Evolutionary conservation across 345 rosid genomes (phyloP).

Genomic region (Euphorbia peplus): DNA sequence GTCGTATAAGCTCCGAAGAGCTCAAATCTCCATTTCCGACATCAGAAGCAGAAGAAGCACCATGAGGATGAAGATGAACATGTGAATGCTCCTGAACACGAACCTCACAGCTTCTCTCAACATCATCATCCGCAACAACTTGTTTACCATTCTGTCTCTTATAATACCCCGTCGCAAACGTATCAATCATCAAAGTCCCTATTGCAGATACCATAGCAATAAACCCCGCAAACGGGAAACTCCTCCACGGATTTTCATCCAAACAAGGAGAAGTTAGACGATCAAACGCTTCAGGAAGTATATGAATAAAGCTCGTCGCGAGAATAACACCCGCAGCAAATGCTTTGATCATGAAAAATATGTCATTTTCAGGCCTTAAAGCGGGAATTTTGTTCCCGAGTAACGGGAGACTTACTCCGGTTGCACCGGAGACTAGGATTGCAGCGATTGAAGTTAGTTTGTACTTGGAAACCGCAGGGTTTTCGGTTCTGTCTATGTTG

Average conservation of each 20-base stretch:
- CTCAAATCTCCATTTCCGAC: conserved; percentile 9
- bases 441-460: conserved; percentile 45
- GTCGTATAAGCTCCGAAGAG: conserved; percentile 37
- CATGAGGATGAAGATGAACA: conserved; percentile 65
- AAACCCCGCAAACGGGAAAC: conserved; percentile 8
- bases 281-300: conserved; percentile 47
- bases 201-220: conserved; percentile 57
- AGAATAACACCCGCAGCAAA: conserved; percentile 68
- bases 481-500: background rate
- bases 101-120: conserved; percentile 31
- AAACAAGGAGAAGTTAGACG: background rate
- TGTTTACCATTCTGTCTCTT: conserved; percentile 34
- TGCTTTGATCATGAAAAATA: conserved; percentile 59
- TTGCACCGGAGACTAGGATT: conserved; percentile 50
- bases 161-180: conserved; percentile 47
- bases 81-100: conserved; percentile 50
- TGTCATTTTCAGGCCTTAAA: conserved; percentile 46
- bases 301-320: conserved; percentile 64
- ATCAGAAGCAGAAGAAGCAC: conserved; percentile 33
- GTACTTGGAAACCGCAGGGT: conserved; percentile 10
- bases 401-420: conserved; percentile 56
- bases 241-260: background rate
- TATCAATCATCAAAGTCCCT: conserved; percentile 52
- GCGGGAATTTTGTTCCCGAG: conserved; percentile 31
- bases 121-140: conserved; percentile 1